Evolutionary conservation across 1,284 basidiomycete species (phyloP), one percentile per base, ranked within the genome.

Genomic region (Cryptococcus floricola): DNA sequence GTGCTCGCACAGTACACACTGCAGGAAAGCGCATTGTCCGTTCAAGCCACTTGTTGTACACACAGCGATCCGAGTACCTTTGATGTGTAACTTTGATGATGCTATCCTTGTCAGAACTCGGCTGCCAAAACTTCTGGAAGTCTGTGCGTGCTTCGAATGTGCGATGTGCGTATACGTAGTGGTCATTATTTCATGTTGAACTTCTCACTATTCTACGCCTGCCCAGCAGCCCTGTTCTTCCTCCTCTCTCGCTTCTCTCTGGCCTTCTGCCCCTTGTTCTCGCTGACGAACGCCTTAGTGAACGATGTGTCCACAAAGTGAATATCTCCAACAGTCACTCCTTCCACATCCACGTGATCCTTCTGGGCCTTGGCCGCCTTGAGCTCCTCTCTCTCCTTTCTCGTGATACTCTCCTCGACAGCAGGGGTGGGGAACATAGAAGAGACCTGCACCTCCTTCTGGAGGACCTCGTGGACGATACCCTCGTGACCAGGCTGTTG

Each of bases 361-460:
- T 52, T 50, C 7, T 48, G 48, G 10, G 49, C 50, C 18, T 39
- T 46, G 13, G 48, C 45, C 13, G 43, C 42, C 42, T 34, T 34
- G 5, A 25, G 46, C 43, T 53, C 55, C 7, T 58, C 57, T 14
- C 44, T 54, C 42, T 50, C 49, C 39, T 59, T 62, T 49, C 61
- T 58, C n/a, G 37, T 57, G 4, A 48, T 43, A 31, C 56, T 60
- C 31, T 56, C 51, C 34, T 60, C 59, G 1, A 61, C 54, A 9
- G 54, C 54, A n/a, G 58, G 58, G 13, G 53, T 59, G 45, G 53
- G 53, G 51, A 59, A 59, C 9, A 59, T 14, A 14, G 58, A 56
- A n/a, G 58, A 54, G 6, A 54, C 43, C 50, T 50, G 49, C 37
- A 59, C 54, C 46, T 59, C 58, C 39, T 53, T 34, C 34, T 56